These are phyloP conservation scores for Alternaria gansuensis DNA, from an alignment of 2,329 filamentous ascomycete genomes.

Conservation along the genomic window DNA sequence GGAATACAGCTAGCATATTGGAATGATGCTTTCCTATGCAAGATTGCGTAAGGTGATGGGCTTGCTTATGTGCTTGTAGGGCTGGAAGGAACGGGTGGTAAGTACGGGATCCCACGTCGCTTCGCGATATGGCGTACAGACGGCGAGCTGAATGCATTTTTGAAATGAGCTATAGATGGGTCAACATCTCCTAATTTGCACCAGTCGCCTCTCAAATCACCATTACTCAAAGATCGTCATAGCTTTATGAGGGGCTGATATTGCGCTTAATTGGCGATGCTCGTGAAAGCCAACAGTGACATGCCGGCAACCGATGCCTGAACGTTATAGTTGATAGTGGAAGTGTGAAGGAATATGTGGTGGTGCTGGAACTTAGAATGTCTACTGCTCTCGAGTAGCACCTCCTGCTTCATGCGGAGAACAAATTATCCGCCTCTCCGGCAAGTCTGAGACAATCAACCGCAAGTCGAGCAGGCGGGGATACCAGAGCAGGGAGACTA, in stretches of 20 bases:
- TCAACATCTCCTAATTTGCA: conserved; percentile 1
- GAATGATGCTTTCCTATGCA: neutral
- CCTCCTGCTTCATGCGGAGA: conserved; percentile 5
- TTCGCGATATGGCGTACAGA: conserved; percentile 10
- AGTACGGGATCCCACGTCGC: neutral
- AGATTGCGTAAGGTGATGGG: neutral
- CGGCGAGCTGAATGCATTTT: conserved; percentile 13
- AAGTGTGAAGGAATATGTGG: neutral
- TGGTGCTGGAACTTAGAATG: neutral
- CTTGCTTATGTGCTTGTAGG: neutral
- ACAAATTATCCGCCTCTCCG: neutral
- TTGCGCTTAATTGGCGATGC: neutral
- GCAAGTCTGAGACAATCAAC: conserved; percentile 1
- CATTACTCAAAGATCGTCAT: neutral
- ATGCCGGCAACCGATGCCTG: neutral
- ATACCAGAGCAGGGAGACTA: neutral
- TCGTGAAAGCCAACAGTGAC: neutral
- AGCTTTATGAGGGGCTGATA: neutral
- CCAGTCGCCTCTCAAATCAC: neutral
- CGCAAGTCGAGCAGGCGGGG: neutral
- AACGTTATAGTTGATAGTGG: neutral
- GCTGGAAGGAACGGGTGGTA: neutral
- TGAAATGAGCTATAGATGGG: conserved; percentile 3
- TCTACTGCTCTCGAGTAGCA: neutral
- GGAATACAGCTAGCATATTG: neutral